Percentiles rank a stretch among this genome's conserved stretches.
Evolutionary conservation across 257 asterid species (phyloP).

Genomic region (Anisodus acutangulus): DNA sequence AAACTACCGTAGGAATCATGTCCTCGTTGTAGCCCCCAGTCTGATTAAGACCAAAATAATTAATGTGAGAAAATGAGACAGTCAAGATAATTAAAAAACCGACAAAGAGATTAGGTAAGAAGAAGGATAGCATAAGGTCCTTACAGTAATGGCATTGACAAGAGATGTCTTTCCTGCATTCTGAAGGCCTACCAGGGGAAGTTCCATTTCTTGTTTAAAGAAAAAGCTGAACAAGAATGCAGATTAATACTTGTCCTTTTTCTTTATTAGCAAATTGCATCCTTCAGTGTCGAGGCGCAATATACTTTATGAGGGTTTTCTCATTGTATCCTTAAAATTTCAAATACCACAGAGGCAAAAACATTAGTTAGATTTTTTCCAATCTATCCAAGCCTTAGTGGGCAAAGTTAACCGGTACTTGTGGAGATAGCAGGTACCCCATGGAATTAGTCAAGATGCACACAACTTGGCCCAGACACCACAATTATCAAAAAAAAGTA

Average conservation of each 20-base stretch:
- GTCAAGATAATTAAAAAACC: background rate
- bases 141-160: slow-evolving; percentile 65
- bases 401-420: too few relatives aligned
- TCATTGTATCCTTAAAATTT: too few relatives aligned
- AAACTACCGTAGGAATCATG: slow-evolving; percentile 86
- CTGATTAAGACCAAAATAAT: slow-evolving; percentile 47
- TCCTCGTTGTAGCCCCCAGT: slow-evolving; percentile 60
- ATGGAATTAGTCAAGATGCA: too few relatives aligned
- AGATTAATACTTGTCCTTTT: background rate
- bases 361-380: too few relatives aligned
- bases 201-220: slow-evolving; percentile 95
- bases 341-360: too few relatives aligned
- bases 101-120: background rate
- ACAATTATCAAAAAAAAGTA: too few relatives aligned
- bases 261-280: background rate
- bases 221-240: slow-evolving; percentile 55
- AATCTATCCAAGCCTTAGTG: too few relatives aligned
- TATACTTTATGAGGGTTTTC: too few relatives aligned
- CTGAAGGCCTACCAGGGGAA: slow-evolving; percentile 85
- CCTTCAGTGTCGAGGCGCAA: too few relatives aligned
- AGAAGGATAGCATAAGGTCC: slow-evolving; percentile 31
- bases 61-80: background rate
- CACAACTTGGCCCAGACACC: too few relatives aligned
- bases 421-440: too few relatives aligned
- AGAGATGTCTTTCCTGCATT: slow-evolving; percentile 91